Conservation (phyloP, 2,329 filamentous ascomycete species). For the Gnomoniopsis smithogilvyi region DNA sequence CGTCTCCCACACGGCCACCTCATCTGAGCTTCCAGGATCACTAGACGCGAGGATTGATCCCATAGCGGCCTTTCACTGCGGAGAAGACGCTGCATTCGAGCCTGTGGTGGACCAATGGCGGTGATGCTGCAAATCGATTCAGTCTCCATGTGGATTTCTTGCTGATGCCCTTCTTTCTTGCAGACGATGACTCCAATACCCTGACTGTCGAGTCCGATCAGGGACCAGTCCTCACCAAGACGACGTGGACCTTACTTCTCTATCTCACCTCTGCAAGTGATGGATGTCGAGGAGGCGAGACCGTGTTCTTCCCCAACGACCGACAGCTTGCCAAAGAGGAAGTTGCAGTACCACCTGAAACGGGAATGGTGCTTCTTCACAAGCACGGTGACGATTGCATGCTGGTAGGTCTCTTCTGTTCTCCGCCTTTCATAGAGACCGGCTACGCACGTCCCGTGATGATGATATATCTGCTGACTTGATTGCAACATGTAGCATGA, state of each 20-base stretch:
- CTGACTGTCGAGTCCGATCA: slow-evolving; percentile 53
- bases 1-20: background rate
- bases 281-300: slow-evolving; percentile 81
- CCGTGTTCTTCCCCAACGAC: slow-evolving; percentile 81
- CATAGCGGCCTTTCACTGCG: too few species aligned
- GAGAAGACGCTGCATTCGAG: too few species aligned
- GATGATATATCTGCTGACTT: background rate
- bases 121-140: too few species aligned
- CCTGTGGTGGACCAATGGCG: too few species aligned
- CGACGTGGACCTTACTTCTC: slow-evolving; percentile 87
- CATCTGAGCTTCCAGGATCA: too few species aligned
- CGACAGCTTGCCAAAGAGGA: slow-evolving; percentile 56
- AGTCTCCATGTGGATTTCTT: background rate
- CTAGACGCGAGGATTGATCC: too few species aligned
- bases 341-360: slow-evolving; percentile 70
- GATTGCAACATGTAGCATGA: slow-evolving; percentile 47
- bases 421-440: background rate
- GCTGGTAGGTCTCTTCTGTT: slow-evolving; percentile 48
- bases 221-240: slow-evolving; percentile 54
- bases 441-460: background rate
- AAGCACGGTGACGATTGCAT: slow-evolving; percentile 88
- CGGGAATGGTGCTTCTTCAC: slow-evolving; percentile 83
- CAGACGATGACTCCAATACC: slow-evolving; percentile 84
- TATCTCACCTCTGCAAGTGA: slow-evolving; percentile 77
- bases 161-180: background rate